These are phyloP conservation scores for Pulveroboletus sp. DNA, from an alignment of 768 basidiomycete species.

Conservation along the genomic window DNA sequence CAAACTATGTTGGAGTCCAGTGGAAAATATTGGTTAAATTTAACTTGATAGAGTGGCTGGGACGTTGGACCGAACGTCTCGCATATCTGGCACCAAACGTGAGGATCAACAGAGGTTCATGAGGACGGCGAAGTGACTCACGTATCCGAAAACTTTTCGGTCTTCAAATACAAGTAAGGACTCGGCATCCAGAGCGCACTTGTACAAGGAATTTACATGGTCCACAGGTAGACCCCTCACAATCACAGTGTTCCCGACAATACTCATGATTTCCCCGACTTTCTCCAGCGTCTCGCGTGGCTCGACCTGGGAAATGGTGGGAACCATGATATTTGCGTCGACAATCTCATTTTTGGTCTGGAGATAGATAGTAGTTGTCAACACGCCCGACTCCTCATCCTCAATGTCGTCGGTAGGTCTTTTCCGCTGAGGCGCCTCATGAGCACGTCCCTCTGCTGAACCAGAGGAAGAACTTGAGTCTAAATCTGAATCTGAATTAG, in stretches of 20 bases:
- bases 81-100: slow-evolving; percentile 52
- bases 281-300: slow-evolving; percentile 63
- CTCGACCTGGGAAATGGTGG: slow-evolving; percentile 59
- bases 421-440: slow-evolving; percentile 3
- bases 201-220: slow-evolving; percentile 42
- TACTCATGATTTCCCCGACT: slow-evolving; percentile 74
- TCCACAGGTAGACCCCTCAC: slow-evolving; percentile 56
- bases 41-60: slow-evolving; percentile 86
- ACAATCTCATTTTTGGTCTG: slow-evolving; percentile 68
- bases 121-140: slow-evolving; percentile 38
- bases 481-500: slow-evolving; percentile 34
- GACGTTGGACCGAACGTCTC: slow-evolving; percentile 95
- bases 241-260: slow-evolving; percentile 70
- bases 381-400: slow-evolving; percentile 47
- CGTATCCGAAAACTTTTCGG: slow-evolving; percentile 84
- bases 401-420: slow-evolving; percentile 33
- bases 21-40: slow-evolving; percentile 65
- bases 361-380: slow-evolving; percentile 41
- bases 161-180: slow-evolving; percentile 90
- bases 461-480: slow-evolving; percentile 19
- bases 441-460: slow-evolving; percentile 16
- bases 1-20: slow-evolving; percentile 52
- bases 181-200: slow-evolving; percentile 77
- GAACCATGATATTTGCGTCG: slow-evolving; percentile 55
- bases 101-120: slow-evolving; percentile 12